Evolutionary conservation across 306 rosid species (phyloP), one percentile per base, ranked within the genome.

Genomic region (Medicago arabica): DNA sequence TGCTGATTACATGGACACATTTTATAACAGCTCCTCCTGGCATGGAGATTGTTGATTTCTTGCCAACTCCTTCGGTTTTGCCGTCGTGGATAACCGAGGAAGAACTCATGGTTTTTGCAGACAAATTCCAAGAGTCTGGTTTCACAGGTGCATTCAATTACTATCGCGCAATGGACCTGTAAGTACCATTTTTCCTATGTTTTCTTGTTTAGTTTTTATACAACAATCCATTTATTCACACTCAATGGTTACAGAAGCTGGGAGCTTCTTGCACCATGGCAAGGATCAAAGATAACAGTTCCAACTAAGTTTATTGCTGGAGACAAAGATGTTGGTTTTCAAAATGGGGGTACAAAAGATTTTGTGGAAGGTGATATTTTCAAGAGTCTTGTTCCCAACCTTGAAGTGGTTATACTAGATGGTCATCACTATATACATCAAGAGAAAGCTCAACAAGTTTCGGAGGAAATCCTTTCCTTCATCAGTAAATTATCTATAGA

Each of bases 101-200:
- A 72, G 98, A 90, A 23, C 87, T 89, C 69, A 79, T 12, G 62
- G 89, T 87, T 68, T 87, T 75, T 69, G 90, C 98, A 8, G 96
- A 93, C 59, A 87, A 86, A 51, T 90, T 86, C 51, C 90, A 85
- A 73, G 96, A 90, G 76, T 87, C 95, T 47, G 92, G 98, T 73
- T 93, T 93, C 82, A 86, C 93, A 9, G 91, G 96, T 43, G 86
- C 96, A 21, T 81, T 93, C 77, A 93, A 92, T 83, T 87, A 89
- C 71, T 93, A 84, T 72, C 90, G 93, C 9, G 89, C 96, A 44
- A 79, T 86, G 88, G 90, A 90, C 81, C 51, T 86, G 97, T 93
- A 55, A 88, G 69, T 9, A 19, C 13, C 6, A 3, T 3, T 55
- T 19, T 55, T 55, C 10, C 0, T 55, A 53, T 18, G 14, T n/a